Conservation (phyloP, 495 filamentous ascomycete genomes). For the Sporormia fimetaria region DNA sequence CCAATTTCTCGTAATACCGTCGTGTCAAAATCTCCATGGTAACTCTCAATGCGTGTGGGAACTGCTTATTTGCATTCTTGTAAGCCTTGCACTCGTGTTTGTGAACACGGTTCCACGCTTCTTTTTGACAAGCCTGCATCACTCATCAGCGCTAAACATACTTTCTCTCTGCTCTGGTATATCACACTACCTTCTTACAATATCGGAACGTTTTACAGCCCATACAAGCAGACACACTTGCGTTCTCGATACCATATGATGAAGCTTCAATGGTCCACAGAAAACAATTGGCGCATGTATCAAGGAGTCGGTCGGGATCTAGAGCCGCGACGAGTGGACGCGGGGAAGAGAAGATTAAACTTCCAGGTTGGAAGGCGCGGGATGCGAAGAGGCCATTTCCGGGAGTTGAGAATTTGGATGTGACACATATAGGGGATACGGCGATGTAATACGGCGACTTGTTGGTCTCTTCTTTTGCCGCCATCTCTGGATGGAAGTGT, state of each 20-base stretch:
- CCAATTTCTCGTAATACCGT: conserved; percentile 12
- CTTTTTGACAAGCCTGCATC: conserved; percentile 47
- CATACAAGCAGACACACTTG: conserved; percentile 43
- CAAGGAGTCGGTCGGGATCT: conserved; percentile 23
- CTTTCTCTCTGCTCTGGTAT: neutral
- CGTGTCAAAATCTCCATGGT: conserved; percentile 18
- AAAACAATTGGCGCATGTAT: conserved; percentile 35
- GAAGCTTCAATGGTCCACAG: conserved; percentile 26
- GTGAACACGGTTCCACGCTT: conserved; percentile 50
- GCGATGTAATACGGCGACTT: conserved; percentile 2
- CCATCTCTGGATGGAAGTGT: too few relatives aligned
- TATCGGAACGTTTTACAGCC: conserved; percentile 53
- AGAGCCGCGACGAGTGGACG: conserved; percentile 29
- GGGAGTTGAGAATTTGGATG: neutral
- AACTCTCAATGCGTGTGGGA: conserved; percentile 17
- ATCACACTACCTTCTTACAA: conserved; percentile 51
- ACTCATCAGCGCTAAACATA: neutral
- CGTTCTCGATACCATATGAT: conserved; percentile 19
- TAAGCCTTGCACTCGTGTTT: conserved; percentile 44
- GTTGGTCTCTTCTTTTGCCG: too few relatives aligned
- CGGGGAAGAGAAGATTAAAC: conserved; percentile 21
- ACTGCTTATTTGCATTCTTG: conserved; percentile 4
- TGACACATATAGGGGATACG: conserved; percentile 4
- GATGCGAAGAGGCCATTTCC: conserved; percentile 32
- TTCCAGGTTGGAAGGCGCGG: conserved; percentile 20